Evolutionary conservation across 1,139 yeast species (phyloP), one percentile per base, ranked within the genome.

Genomic region (Insectozyma bohioensis): DNA sequence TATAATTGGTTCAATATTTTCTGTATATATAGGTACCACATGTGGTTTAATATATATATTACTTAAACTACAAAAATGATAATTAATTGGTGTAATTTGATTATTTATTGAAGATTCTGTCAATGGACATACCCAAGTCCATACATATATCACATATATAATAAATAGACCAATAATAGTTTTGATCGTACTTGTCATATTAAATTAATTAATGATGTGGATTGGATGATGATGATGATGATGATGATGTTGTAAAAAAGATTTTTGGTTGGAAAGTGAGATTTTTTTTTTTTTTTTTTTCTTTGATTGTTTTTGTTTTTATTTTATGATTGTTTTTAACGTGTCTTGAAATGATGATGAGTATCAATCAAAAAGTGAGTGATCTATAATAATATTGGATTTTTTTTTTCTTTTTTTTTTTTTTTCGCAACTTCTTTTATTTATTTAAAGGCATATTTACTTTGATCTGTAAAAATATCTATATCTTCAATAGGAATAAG

Each of bases 101-200:
- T 11, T 2, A 27, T 28, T 17, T 26, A 28, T 6, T 20, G 24
- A 18, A 12, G 33, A 20, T 4, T 16, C 18, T 16, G 33, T 34
- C 10, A 40, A 25, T 8, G 48, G 47, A 37, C 49, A 45, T 6
- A 42, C 31, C 23, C 28, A 35, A 3, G 40, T 40, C 40, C 42
- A 43, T 5, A 37, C 43, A 19, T 42, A 42, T 11, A 39, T 11
- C 5, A 42, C 12, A 24, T 42, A 42, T 18, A 33, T 6, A 12
- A 31, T n/a, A n/a, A n/a, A n/a, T n/a, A n/a, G n/a, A n/a, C n/a
- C n/a, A n/a, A n/a, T n/a, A n/a, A n/a, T n/a, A n/a, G n/a, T n/a
- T n/a, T n/a, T n/a, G n/a, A n/a, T n/a, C n/a, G n/a, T n/a, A n/a
- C n/a, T n/a, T 24, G 20, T 19, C 20, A 19, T 19, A 19, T n/a